These are phyloP conservation scores for Glycyrrhiza uralensis DNA, from an alignment of 306 rosid genomes.

Conservation along the genomic window DNA sequence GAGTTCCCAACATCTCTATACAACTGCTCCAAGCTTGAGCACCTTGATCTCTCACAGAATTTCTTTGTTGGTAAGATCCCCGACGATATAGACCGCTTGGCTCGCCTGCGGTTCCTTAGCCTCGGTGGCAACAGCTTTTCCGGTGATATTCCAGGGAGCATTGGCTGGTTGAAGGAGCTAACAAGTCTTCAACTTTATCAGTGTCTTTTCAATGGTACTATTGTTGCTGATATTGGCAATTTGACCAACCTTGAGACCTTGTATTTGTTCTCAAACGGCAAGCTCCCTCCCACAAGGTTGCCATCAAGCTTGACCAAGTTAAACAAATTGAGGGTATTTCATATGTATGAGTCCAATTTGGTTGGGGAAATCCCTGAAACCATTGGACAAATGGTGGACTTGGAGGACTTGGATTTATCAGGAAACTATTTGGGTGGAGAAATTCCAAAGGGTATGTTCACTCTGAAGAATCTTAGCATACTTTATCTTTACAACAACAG, in stretches of 20 bases:
- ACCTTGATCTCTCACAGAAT: slow-evolving; percentile 18
- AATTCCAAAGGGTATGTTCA: slow-evolving; percentile 21
- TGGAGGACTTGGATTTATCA: slow-evolving; percentile 25
- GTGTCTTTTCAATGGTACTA: slow-evolving; percentile 20
- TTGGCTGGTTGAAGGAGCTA: slow-evolving; percentile 22
- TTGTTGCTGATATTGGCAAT: slow-evolving; percentile 13
- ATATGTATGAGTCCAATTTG: slow-evolving; percentile 28
- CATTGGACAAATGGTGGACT: slow-evolving; percentile 28
- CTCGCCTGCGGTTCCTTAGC: slow-evolving; percentile 13
- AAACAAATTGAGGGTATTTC: slow-evolving; percentile 11
- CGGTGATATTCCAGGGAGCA: slow-evolving; percentile 30
- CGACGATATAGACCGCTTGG: slow-evolving; percentile 11
- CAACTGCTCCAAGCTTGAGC: slow-evolving; percentile 28
- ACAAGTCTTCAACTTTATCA: slow-evolving; percentile 17
- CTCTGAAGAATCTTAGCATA: slow-evolving; percentile 30
- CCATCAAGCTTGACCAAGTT: slow-evolving; percentile 21
- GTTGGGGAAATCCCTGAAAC: slow-evolving; percentile 27
- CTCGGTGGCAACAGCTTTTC: slow-evolving; percentile 28
- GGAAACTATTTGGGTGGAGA: slow-evolving; percentile 15
- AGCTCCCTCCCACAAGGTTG: slow-evolving; percentile 23
- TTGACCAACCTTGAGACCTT: slow-evolving; percentile 29
- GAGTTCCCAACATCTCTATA: slow-evolving; percentile 29
- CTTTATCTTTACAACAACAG: neutral
- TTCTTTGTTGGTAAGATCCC: slow-evolving; percentile 29
- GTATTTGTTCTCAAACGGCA: slow-evolving; percentile 16